Evolutionary conservation across 352 stramenopile genomes (phyloP).

Genomic region (Pythium rhizo-oryzae): DNA sequence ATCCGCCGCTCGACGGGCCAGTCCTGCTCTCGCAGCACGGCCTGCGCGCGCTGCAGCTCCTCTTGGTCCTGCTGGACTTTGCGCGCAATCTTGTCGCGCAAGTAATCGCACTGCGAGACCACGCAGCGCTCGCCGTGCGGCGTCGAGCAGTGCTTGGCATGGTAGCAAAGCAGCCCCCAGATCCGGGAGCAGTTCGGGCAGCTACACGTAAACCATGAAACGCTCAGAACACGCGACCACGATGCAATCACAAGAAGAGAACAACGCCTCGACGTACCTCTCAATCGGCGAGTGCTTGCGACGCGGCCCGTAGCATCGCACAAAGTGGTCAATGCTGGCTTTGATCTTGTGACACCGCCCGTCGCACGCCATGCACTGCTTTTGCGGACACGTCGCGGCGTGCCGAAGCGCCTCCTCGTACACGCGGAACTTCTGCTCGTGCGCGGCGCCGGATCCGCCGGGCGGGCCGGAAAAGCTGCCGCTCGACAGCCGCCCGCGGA

Average conservation of each 20-base stretch:
- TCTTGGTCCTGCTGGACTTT: slow-evolving; percentile 65
- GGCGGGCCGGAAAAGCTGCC: slow-evolving; percentile 14
- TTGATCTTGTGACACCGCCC: slow-evolving; percentile 88
- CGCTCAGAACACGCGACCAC: background rate
- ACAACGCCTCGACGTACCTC: slow-evolving; percentile 40
- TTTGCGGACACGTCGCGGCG: slow-evolving; percentile 55
- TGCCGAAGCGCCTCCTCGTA: slow-evolving; percentile 87
- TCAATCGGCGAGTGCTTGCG: slow-evolving; percentile 75
- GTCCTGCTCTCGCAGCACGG: slow-evolving; percentile 51
- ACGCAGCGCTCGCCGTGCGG: slow-evolving; percentile 61
- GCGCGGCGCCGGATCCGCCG: slow-evolving; percentile 19
- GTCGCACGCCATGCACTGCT: slow-evolving; percentile 60
- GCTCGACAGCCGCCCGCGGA: slow-evolving; percentile 17
- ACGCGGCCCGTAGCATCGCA: slow-evolving; percentile 81
- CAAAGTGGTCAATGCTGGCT: slow-evolving; percentile 88
- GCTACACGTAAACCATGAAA: slow-evolving; percentile 33
- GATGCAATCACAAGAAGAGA: background rate
- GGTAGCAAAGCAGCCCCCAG: slow-evolving; percentile 86
- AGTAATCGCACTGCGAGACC: slow-evolving; percentile 86
- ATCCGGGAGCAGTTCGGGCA: slow-evolving; percentile 86
- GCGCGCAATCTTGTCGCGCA: slow-evolving; percentile 83
- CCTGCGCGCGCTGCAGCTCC: slow-evolving; percentile 60
- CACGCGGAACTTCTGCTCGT: slow-evolving; percentile 85
- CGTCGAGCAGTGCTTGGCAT: slow-evolving; percentile 74
- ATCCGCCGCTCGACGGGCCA: slow-evolving; percentile 84